phyloP scores from a whole-genome alignment of 75 land plant species.

The Sequoia sempervirens region DNA sequence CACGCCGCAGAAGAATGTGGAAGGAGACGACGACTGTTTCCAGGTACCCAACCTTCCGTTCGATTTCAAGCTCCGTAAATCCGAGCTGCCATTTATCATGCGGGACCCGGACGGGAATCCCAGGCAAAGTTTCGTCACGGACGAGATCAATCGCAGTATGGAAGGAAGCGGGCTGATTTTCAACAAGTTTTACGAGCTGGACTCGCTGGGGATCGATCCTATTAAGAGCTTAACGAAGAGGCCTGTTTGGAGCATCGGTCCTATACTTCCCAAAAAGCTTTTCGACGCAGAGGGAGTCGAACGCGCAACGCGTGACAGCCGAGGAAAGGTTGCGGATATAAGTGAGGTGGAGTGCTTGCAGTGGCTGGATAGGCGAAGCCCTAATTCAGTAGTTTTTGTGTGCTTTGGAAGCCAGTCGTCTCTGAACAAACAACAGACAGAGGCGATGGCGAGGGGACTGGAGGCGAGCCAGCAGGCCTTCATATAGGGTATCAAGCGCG shows the following conservation, averaged over 20 bases:
- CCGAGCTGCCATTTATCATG: not conserved
- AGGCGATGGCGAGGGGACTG: conserved; percentile 12
- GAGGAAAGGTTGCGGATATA: not conserved
- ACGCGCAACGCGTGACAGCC: not conserved
- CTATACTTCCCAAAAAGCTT: not conserved
- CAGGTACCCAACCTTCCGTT: not conserved
- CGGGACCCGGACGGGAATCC: not conserved
- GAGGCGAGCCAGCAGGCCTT: conserved; percentile 20
- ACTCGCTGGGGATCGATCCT: not conserved
- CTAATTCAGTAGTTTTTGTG: conserved; percentile 15
- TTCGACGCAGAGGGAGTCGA: not conserved
- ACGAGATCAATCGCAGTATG: not conserved
- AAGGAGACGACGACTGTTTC: conserved; percentile 1
- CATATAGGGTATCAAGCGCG: conserved; percentile 14
- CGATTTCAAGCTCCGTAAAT: not conserved
- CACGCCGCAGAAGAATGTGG: not conserved
- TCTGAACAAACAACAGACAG: conserved; percentile 12
- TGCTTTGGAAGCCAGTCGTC: conserved; percentile 24
- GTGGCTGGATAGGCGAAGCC: conserved; percentile 16
- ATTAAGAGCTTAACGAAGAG: not conserved
- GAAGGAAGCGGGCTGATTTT: not conserved
- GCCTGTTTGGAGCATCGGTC: conserved; percentile 7
- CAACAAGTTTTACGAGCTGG: not conserved
- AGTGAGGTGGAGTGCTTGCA: conserved; percentile 2
- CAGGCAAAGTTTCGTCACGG: not conserved